Evolutionary conservation across 768 basidiomycete species (phyloP), one percentile per base, ranked within the genome.

Genomic region (Termitomyces sp.): DNA sequence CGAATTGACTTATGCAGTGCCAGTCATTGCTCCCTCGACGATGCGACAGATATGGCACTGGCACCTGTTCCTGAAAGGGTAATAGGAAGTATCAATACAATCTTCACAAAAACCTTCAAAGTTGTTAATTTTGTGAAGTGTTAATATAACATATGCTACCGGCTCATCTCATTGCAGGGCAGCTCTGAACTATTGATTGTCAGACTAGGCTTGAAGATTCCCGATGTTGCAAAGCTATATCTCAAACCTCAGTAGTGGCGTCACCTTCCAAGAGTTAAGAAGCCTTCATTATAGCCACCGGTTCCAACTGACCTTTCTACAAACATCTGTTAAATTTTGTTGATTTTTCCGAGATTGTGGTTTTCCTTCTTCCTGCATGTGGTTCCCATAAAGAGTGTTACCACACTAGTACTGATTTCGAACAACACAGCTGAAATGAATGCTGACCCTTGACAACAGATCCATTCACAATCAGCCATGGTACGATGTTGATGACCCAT

Each of bases 51-150:
- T n/a, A n/a, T 27, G 35, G 31, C 27, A 34, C 9, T 25, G 32
- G 19, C 47, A 43, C 31, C 51, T 11, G 53, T 55, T 52, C 58
- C 59, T 55, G 56, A 43, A 31, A 19, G 41, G n/a, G 56, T 51
- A 41, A 11, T 41, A 45, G 19, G 40, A 51, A 40, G 31, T 31
- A 19, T 32, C 31, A 10, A 46, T 46, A 9, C 31, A 47, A 37
- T 51, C 37, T 50, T 23, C 23, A 5, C 48, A 37, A 11, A 17
- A 17, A 25, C 4, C 23, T 37, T 37, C 32, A 23, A 23, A 49
- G 48, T 5, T 32, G 35, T 46, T n/a, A 46, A 31, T 31, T 10
- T 19, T n/a, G n/a, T 51, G 35, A 29, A 27, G 23, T 14, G 17
- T n/a, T 16, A 5, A 25, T 19, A 17, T 1, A 10, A 37, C n/a